phyloP scores from a whole-genome alignment of 352 stramenopile genomes.

The Globisporangium alternatum region DNA sequence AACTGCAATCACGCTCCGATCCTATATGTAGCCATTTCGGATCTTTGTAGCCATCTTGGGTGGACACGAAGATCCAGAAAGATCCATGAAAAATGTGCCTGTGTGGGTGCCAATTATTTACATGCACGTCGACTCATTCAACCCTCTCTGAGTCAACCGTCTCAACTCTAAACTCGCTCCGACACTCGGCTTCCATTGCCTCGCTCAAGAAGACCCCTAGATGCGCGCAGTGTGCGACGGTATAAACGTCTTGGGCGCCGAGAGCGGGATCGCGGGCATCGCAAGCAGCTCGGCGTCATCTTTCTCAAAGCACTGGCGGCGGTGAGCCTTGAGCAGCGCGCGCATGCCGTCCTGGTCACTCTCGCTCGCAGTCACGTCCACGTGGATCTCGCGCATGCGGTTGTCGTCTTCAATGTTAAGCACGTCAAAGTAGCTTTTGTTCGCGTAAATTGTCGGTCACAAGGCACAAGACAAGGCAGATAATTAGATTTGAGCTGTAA shows the following conservation, averaged over 20 bases:
- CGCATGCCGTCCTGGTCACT: slow-evolving; percentile 38
- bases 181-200: too few species aligned
- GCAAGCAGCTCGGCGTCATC: slow-evolving; percentile 33
- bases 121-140: too few species aligned
- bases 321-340: slow-evolving; percentile 30
- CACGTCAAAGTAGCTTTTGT: slow-evolving; percentile 35
- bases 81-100: too few species aligned
- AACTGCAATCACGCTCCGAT: too few species aligned
- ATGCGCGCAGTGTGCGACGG: slow-evolving; percentile 17
- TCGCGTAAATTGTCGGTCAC: not conserved
- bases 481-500: not conserved
- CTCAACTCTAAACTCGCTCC: too few species aligned
- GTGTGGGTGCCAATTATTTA: too few species aligned
- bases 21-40: too few species aligned
- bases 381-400: slow-evolving; percentile 28
- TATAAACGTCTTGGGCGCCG: slow-evolving; percentile 29
- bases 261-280: slow-evolving; percentile 35
- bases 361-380: slow-evolving; percentile 31
- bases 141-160: too few species aligned
- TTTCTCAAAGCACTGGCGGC: slow-evolving; percentile 36
- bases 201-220: not conserved
- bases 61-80: too few species aligned
- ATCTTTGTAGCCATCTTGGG: too few species aligned
- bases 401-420: slow-evolving; percentile 36
- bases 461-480: not conserved